Base-by-base conservation (phyloP, 345 rosid species). In the Cardiospermum halicacabum region DNA sequence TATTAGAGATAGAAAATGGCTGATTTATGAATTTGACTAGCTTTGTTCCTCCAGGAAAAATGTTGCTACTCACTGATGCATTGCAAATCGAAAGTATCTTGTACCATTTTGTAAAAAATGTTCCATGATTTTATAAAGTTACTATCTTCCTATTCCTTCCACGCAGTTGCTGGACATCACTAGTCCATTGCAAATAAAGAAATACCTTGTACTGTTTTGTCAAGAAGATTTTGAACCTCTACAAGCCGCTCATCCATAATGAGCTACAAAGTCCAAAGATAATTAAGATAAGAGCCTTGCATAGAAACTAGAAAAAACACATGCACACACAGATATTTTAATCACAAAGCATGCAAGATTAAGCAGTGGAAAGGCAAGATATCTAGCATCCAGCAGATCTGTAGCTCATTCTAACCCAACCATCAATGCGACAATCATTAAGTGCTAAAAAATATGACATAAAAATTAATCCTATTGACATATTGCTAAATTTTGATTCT, bases 201-300 rank as follows among this genome's bases (percentile, higher is more conserved):
- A 69, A 49, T 80, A 93, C 99, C 99, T 88, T 91, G 91, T 55
- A 87, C 79, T 19, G 95, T 81, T 75, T 81, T 84, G 71, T 91
- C 95, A 57, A 91, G 87, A 73, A 91, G 95, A 73, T 77, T 76
- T 61, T 89, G 87, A 70, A 81, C 64, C 79, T 84, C 94, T 67
- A 67, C 83, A 71, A 73, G 74, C 69, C 45, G 82, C 63, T 80
- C 78, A 65, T 84, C 84, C 82, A 83, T 76, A 68, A 72, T 32
- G 45, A 77, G 70, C 98, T 93, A 72, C 67, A 81, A 67, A 56
- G 43, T 58, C 70, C 73, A 82, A 56, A 66, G 31, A 60, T 63
- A 68, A 77, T 73, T 28, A 72, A 69, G 56, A 68, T 26, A 3
- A 27, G 45, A 51, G 7, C 34, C 68, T 22, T 16, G 25, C 47